Percentiles rank a stretch among this genome's conserved stretches.
phyloP scores from a whole-genome alignment of 805 yeast species.

The Starmerella apis region DNA sequence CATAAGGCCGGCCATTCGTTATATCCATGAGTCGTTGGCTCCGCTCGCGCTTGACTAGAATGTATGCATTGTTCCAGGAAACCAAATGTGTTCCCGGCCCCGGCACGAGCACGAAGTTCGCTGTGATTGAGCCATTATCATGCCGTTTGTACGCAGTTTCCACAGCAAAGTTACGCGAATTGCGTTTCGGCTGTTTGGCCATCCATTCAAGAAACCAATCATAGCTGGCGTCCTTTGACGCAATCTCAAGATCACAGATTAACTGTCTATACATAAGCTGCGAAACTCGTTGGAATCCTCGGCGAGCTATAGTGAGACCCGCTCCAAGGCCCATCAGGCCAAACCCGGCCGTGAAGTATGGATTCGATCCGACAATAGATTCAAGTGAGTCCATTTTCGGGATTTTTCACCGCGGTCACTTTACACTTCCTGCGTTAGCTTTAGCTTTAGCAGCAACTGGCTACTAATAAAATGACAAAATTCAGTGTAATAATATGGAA shows the following conservation, averaged over 20 bases:
- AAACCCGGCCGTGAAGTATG: constrained; percentile 98
- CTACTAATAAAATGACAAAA: too few species aligned
- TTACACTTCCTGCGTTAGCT: too few species aligned
- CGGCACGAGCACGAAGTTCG: constrained; percentile 84
- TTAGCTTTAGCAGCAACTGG: too few species aligned
- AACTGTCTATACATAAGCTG: constrained; percentile 67
- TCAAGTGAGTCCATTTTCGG: constrained; percentile 14
- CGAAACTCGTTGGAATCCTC: constrained; percentile 53
- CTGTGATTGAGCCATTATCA: constrained; percentile 80
- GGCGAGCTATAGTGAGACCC: constrained; percentile 64
- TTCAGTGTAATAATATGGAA: too few species aligned
- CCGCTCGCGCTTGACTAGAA: constrained; percentile 81
- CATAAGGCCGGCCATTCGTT: constrained; percentile 88
- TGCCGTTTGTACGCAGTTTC: constrained; percentile 80
- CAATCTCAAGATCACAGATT: constrained; percentile 84
- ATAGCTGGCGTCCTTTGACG: constrained; percentile 86
- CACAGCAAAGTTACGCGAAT: constrained; percentile 77
- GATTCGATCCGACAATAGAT: constrained; percentile 47
- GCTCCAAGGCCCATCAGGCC: constrained; percentile 96
- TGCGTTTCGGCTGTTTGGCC: constrained; percentile 65
- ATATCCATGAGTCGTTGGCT: constrained; percentile 80
- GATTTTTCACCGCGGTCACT: not conserved
- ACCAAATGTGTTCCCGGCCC: constrained; percentile 95
- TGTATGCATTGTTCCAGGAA: constrained; percentile 73
- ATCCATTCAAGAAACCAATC: constrained; percentile 96